These are phyloP conservation scores for Phytophthora litchii DNA, from an alignment of 352 stramenopile species.

Conservation along the genomic window DNA sequence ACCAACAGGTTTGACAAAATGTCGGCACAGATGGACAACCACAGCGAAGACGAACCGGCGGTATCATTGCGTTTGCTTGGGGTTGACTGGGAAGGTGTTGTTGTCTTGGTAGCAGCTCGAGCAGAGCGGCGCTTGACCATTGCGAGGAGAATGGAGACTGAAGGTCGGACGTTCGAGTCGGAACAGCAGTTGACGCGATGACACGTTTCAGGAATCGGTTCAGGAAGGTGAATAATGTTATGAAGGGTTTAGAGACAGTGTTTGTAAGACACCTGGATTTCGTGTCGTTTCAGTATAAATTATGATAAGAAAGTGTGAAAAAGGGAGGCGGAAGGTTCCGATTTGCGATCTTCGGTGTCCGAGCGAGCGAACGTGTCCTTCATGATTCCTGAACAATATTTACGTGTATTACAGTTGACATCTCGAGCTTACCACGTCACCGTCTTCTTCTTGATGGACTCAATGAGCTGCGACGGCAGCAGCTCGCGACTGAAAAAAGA, in stretches of 20 bases:
- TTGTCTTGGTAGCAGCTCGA: slow-evolving; percentile 3
- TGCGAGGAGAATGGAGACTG: slow-evolving; percentile 14
- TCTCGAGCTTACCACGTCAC: slow-evolving; percentile 37
- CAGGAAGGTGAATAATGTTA: neutral
- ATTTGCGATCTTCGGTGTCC: slow-evolving; percentile 1
- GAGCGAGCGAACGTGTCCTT: neutral
- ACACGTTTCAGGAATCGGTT: slow-evolving; percentile 17
- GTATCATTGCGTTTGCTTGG: slow-evolving; percentile 8
- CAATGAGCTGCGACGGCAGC: slow-evolving; percentile 51
- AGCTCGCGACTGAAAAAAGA: slow-evolving; percentile 55
- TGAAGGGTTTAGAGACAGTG: slow-evolving; percentile 1
- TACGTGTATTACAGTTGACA: neutral
- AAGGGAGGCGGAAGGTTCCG: too few species aligned
- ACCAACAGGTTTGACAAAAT: slow-evolving; percentile 51
- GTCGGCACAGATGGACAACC: slow-evolving; percentile 26
- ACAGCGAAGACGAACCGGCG: slow-evolving; percentile 7
- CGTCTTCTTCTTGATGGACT: slow-evolving; percentile 50
- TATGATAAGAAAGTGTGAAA: slow-evolving; percentile 6
- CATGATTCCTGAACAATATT: too few species aligned
- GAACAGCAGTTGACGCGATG: slow-evolving; percentile 22
- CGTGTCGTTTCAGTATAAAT: slow-evolving; percentile 24
- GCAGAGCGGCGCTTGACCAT: slow-evolving; percentile 26
- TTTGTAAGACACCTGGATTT: neutral
- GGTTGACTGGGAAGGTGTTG: neutral
- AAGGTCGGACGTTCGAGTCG: slow-evolving; percentile 31